Evolutionary conservation across 2,329 filamentous ascomycete genomes (phyloP).

Genomic region (Penicillium fuscoglaucum): DNA sequence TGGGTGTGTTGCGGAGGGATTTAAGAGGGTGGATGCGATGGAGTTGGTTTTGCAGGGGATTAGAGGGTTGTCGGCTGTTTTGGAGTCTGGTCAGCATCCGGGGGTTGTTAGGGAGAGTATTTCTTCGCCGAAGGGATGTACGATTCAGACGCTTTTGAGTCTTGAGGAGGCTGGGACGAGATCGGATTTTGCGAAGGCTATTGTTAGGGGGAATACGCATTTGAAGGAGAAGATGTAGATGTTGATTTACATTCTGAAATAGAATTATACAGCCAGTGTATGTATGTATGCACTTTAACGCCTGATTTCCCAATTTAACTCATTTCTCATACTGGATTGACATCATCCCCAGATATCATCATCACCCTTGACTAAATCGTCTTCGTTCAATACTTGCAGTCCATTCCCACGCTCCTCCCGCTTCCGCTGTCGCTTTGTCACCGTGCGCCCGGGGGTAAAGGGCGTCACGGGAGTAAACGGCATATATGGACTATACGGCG

Average conservation of each 20-base stretch:
- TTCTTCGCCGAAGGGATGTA: constrained; percentile 62
- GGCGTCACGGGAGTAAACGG: constrained; percentile 53
- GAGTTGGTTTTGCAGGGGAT: constrained; percentile 63
- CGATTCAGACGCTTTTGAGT: constrained; percentile 60
- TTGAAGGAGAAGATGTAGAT: constrained; percentile 20
- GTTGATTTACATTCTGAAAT: neutral
- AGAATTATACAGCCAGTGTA: constrained; percentile 46
- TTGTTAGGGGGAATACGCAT: constrained; percentile 39
- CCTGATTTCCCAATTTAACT: constrained; percentile 23
- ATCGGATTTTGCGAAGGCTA: constrained; percentile 55
- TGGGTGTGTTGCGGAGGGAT: constrained; percentile 63
- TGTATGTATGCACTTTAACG: constrained; percentile 45
- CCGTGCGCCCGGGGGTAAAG: constrained; percentile 48
- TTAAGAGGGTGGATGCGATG: constrained; percentile 61
- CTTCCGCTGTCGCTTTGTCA: constrained; percentile 47
- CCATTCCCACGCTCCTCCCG: constrained; percentile 45
- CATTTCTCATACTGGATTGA: neutral
- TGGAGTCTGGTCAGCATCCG: constrained; percentile 61
- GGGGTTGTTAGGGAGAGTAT: constrained; percentile 62
- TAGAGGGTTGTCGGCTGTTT: constrained; percentile 57
- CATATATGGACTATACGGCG: constrained; percentile 54
- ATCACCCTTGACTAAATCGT: constrained; percentile 49
- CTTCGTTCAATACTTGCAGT: constrained; percentile 47
- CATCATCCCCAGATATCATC: constrained; percentile 48
- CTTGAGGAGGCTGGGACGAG: constrained; percentile 60